Evolutionary conservation across 169 alveolate species (phyloP), one percentile per base, ranked within the genome.

Genomic region (Neospora caninum): DNA sequence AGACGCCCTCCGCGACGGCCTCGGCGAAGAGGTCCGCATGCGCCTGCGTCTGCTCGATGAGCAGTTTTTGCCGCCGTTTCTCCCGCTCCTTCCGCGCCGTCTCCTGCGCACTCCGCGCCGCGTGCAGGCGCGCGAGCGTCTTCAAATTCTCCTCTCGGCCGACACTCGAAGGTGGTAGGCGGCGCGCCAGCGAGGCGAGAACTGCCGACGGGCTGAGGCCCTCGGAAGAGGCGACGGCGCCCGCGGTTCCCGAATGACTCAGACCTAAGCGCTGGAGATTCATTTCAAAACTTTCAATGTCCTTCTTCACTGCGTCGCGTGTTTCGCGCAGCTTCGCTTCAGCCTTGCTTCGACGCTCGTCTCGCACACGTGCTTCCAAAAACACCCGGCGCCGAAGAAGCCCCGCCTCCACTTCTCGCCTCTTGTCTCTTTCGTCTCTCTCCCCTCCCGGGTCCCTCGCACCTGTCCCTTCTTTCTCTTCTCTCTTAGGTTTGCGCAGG

Each of bases 211-310:
- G 73, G 34, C 43, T 25, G 4, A 16, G 73, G 89, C 38, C 13
- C 13, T 42, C 22, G 69, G 69, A 1, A 42, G 69, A 18, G 31
- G 31, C 92, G 25, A 27, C 9, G 39, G 69, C 80, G 43, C 64
- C 39, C 38, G 80, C 78, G 38, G n/a, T 10, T 1, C 58, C 70
- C 41, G 91, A 7, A 2, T 41, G 54, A 25, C 39, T 43, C 16
- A 92, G 73, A 6, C 94, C 94, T 29, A 43, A 92, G 36, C 94
- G 91, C 78, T 92, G 94, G 58, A 92, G 53, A 38, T 64, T 92
- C 80, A 92, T 58, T 36, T 92, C 94, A 36, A 92, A 92, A 34
- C 20, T 41, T 25, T 82, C 92, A 43, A 92, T 92, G 67, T 70
- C 67, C 41, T 83, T 88, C 27, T 43, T 20, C 27, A 91, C 91